phyloP scores from a whole-genome alignment of 148 eudicot genomes.

The Rhododendron kiyosumense region DNA sequence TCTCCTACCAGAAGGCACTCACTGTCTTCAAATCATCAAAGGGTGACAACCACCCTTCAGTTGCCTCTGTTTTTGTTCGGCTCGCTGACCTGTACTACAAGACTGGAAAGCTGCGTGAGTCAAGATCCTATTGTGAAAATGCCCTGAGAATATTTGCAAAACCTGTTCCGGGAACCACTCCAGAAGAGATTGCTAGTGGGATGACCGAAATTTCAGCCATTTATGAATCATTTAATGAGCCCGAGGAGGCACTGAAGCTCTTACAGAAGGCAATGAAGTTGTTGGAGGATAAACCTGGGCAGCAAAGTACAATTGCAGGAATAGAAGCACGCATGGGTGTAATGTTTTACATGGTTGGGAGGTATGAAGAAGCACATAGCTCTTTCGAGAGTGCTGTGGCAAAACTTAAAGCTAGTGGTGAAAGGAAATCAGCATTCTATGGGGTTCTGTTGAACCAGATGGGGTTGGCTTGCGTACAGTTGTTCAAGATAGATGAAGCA shows the following conservation, averaged over 20 bases:
- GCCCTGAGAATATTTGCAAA: constrained; percentile 92
- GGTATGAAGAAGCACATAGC: constrained; percentile 63
- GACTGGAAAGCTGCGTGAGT: constrained; percentile 91
- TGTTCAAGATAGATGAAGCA: constrained; percentile 93
- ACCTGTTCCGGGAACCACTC: constrained; percentile 90
- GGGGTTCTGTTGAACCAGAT: constrained; percentile 93
- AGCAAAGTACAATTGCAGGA: constrained; percentile 83
- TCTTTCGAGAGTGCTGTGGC: constrained; percentile 70
- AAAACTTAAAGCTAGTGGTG: constrained; percentile 86
- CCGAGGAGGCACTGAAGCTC: constrained; percentile 83
- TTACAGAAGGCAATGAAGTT: constrained; percentile 79
- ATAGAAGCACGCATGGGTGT: constrained; percentile 93
- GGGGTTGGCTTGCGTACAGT: constrained; percentile 94
- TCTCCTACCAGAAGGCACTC: constrained; percentile 93
- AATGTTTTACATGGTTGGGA: constrained; percentile 83
- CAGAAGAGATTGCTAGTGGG: constrained; percentile 90
- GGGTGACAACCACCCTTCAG: constrained; percentile 97
- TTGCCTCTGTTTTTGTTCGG: constrained; percentile 85
- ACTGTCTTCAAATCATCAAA: constrained; percentile 91
- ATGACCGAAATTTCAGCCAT: constrained; percentile 86
- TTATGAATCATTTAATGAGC: constrained; percentile 84
- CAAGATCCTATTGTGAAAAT: constrained; percentile 91
- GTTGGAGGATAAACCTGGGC: constrained; percentile 88
- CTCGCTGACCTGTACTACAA: constrained; percentile 90
- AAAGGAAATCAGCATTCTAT: constrained; percentile 90